Base-by-base conservation (phyloP, 2,329 filamentous ascomycete species). In the Pseudogymnoascus verrucosus region DNA sequence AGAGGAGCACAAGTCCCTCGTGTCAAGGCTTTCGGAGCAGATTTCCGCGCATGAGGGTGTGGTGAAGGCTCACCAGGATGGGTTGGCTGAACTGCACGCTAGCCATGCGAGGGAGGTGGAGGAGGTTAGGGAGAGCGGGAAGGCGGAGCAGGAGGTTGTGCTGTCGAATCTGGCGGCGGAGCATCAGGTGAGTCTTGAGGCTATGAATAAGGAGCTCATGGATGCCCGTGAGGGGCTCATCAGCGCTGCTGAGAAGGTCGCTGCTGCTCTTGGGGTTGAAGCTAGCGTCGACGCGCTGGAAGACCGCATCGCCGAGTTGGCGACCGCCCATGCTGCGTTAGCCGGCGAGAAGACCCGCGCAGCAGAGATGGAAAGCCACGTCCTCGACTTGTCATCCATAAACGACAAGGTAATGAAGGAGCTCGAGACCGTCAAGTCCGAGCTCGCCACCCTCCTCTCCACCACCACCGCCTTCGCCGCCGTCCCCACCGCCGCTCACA, bases 251-350 rank as follows among this genome's bases (percentile, higher is more conserved):
- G 81, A 81, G 2, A 84, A 86, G 68, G 84, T 91, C 61, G 78
- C 86, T 64, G 78, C 80, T 73, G 79, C 86, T 47, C 75, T 87
- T 65, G 78, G 86, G 12, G 71, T 89, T 12, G 82, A 89, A 21
- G 83, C 87, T 51, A 87, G 85, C 70, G 80, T 88, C n/a, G 85
- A 88, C 64, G 85, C 87, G 74, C 78, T 93, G 16, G 81, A 83
- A 4, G 82, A 87, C 64, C 81, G 84, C 61, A 86, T 89, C 65
- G 77, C 81, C 7, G 77, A 82, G 28, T 77, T 89, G 23, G 75
- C 83, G 44, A 78, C 79, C 1, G 79, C 85, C 65, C 83, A 89
- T 70, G 82, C 85, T 68, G 81, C 84, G 23, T 78, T 91, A 4
- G 74, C 66, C 1, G 77, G 80, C 42, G 84, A 88, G 68, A 85